These are phyloP conservation scores for Alternaria sp. DNA, from an alignment of 2,329 filamentous ascomycete species.

Conservation along the genomic window DNA sequence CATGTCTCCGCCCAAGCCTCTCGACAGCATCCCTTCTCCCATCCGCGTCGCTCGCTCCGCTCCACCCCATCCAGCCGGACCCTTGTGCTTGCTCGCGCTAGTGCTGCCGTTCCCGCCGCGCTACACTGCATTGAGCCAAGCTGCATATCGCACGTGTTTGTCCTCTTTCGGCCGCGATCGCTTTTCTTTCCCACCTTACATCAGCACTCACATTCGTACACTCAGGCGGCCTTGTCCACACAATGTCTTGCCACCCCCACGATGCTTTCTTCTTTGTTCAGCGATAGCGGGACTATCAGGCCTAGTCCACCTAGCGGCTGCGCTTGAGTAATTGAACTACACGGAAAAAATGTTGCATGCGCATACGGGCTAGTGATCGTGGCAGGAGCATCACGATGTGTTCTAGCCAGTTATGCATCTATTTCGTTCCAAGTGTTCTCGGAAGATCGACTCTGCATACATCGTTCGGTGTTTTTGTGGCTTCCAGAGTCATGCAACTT, in stretches of 20 bases:
- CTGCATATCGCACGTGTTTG: conserved; percentile 2
- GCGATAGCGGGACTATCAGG: not conserved
- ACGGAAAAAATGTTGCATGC: not conserved
- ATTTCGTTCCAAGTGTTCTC: not conserved
- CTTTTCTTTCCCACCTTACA: not conserved
- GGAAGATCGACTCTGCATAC: not conserved
- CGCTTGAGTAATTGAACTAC: not conserved
- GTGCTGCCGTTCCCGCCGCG: conserved; percentile 14
- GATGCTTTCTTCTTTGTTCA: not conserved
- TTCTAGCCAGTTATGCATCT: not conserved
- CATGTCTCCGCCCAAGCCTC: not conserved
- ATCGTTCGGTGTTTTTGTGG: not conserved
- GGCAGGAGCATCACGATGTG: not conserved
- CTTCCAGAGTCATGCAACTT: not conserved
- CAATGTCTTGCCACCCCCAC: not conserved
- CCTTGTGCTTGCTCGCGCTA: conserved; percentile 6
- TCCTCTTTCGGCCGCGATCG: not conserved
- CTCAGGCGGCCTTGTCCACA: not conserved
- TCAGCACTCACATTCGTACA: not conserved
- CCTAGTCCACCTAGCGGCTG: not conserved
- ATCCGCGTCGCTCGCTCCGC: not conserved
- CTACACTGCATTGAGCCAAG: not conserved
- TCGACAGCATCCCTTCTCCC: conserved; percentile 1
- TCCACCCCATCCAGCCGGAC: conserved; percentile 7
- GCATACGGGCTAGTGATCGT: not conserved